A percentile compares a stretch with the other conserved stretches of the same genome.
These are phyloP conservation scores for Pyrenula massariospora DNA, from an alignment of 495 filamentous ascomycete genomes.

Conservation along the genomic window DNA sequence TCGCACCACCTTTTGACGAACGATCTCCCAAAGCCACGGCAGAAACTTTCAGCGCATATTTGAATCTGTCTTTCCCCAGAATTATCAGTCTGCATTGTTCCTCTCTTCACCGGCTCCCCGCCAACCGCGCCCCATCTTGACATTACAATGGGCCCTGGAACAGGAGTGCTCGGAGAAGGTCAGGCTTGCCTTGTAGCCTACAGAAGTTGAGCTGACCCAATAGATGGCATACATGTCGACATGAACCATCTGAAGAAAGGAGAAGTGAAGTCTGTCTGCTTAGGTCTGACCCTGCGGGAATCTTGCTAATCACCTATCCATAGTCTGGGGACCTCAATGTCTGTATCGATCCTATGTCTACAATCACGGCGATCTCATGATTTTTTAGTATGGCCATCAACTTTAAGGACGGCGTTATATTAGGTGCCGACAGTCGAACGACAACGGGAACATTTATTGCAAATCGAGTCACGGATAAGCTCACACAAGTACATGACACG, in stretches of 20 bases:
- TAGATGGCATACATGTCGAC: slow-evolving; percentile 98
- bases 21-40: too few relatives aligned
- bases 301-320: slow-evolving; percentile 18
- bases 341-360: slow-evolving; percentile 23
- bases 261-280: slow-evolving; percentile 68
- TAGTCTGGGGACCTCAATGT: slow-evolving; percentile 97
- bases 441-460: slow-evolving; percentile 99
- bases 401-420: slow-evolving; percentile 93
- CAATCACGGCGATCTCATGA: slow-evolving; percentile 5
- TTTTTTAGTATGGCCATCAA: slow-evolving; percentile 59
- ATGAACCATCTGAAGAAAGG: slow-evolving; percentile 92
- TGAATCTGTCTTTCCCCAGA: too few relatives aligned
- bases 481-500: slow-evolving; percentile 95
- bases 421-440: slow-evolving; percentile 92
- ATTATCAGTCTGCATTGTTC: too few relatives aligned
- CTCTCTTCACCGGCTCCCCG: too few relatives aligned
- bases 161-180: slow-evolving; percentile 66
- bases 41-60: too few relatives aligned
- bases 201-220: slow-evolving; percentile 11
- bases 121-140: slow-evolving; percentile 4
- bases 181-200: slow-evolving; percentile 11
- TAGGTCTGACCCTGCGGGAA: not conserved
- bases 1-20: too few relatives aligned
- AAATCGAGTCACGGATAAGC: slow-evolving; percentile 97
- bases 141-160: slow-evolving; percentile 37